Evolutionary conservation across 75 land plant species (phyloP), one percentile per base, ranked within the genome.

Genomic region (Pseudotsuga menziesii): DNA sequence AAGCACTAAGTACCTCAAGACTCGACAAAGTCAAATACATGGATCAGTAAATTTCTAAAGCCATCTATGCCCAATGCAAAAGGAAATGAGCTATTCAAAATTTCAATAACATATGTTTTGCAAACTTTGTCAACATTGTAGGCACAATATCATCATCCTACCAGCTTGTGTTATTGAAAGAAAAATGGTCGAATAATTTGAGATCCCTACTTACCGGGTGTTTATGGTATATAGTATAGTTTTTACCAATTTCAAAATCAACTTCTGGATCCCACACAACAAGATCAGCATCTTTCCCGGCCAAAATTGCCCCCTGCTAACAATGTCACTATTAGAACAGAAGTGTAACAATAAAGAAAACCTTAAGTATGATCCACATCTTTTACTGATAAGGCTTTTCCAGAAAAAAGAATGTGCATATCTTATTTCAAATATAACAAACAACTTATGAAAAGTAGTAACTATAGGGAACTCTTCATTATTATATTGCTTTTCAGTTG

Each of bases 211-310:
- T 29, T 83, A 93, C 99, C 58, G 84, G 97, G 79, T 97, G 93
- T 80, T 92, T 97, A 54, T 84, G 87, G 79, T 80, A 84, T 29
- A 89, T 70, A 58, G 84, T 78, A 72, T 82, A 80, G 71, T 83
- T 80, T 26, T 83, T 85, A 63, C 90, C 78, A 22, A 97, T 82
- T 4, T 88, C 84, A 83, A 94, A 92, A 57, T 90, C 89, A 25
- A 66, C 62, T 29, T 97, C 98, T 44, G 99, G 99, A 66, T 94
- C 94, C 99, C 99, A 97, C 14, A 91, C 91, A 17, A 92, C 99
- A 73, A 97, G 64, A 83, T 97, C 99, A 57, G 99, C 99, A 87
- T 94, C 88, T 32, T 97, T 92, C 56, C 98, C 98, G 29, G 25
- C 63, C 14, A 78, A 86, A 76, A 97, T 88, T 32, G 89, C 77